Evolutionary conservation across 331 rosid species (phyloP), one percentile per base, ranked within the genome.

Genomic region (Pyracantha coccinea): DNA sequence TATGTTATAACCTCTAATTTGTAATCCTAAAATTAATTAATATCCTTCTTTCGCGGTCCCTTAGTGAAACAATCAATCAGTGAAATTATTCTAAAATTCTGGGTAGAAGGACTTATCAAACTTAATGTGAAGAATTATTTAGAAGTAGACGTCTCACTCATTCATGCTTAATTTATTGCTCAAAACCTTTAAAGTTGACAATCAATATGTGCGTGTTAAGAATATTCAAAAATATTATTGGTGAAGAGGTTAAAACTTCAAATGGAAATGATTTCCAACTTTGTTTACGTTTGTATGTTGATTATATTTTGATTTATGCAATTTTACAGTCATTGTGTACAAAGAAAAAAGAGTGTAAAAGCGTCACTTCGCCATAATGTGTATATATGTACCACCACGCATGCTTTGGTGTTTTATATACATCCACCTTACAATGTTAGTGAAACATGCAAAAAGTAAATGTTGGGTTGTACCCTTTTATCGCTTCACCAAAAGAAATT

Each of bases 401-500:
- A 53, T 32, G 52, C 4, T 12, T 14, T 31, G 28, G 75, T 54
- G 32, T 54, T 71, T 71, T 31, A 50, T 20, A 17, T 50, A 50
- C 19, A 1, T 50, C 55, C 55, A 50, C 55, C 21, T 0, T 50
- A 50, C 45, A 38, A 2, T 50, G 55, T 50, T 50, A 50, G 75
- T 47, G 77, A 81, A 83, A 77, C 86, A 78, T 68, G 83, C 71
- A 63, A 75, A 53, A 82, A 63, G 83, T 20, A 68, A 52, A 78
- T 81, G 83, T 75, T 79, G 81, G 84, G 78, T 66, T 66, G 87
- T 68, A 33, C 44, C 82, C 82, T 66, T 71, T 67, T 17, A 28
- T 47, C 76, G 74, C 76, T 60, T 80, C 50, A 50, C 23, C 76
- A 61, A 44, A 25, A 74, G 52, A 78, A 71, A 47, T 23, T 69